Base-by-base conservation (phyloP, 2,329 filamentous ascomycete species). In the Aspergillus pseudoviridinutans region DNA sequence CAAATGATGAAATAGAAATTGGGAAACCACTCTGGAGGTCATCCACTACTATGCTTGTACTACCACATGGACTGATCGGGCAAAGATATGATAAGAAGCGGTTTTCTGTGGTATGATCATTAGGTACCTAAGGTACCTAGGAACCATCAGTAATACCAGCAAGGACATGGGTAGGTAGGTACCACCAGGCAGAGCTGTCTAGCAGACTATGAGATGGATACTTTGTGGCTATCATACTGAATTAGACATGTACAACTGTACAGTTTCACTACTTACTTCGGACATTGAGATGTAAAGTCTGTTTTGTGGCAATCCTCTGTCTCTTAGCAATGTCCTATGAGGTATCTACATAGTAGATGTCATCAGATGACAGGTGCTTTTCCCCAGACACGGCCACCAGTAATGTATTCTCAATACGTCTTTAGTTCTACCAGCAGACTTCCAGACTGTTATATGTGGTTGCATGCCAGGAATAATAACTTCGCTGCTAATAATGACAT, bases 351-450 rank as follows among this genome's bases (percentile, higher is more conserved):
- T 50, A 49, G 50, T 56, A 60, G 56, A 60, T 53, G 63, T 35
- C 32, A 56, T 57, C 62, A 59, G 58, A 55, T 58, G 58, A 47
- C 55, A 65, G 61, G 59, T 62, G 58, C 60, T 47, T 17, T 44
- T 44, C n/a, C 20, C 44, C 44, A 14, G 44, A 25, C 44, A 25
- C 12, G 2, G 5, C 32, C 32, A n/a, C 32, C 3, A 5, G 32
- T 38, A 38, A 38, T 7, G 32, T 38, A 38, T 38, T 38, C 14
- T 38, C 32, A 38, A 38, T 38, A 38, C 32, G 2, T 17, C 32
- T 17, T 17, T 6, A 17, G 2, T 17, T 17, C 14, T 38, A 7
- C 32, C 14, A 17, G 14, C 32, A 38, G 32, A 38, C 32, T 3
- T 38, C 14, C 14, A 6, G 14, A 38, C 32, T 7, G 5, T 38